These are phyloP conservation scores for Phytophthora syringae DNA, from an alignment of 352 stramenopile species.

Conservation along the genomic window DNA sequence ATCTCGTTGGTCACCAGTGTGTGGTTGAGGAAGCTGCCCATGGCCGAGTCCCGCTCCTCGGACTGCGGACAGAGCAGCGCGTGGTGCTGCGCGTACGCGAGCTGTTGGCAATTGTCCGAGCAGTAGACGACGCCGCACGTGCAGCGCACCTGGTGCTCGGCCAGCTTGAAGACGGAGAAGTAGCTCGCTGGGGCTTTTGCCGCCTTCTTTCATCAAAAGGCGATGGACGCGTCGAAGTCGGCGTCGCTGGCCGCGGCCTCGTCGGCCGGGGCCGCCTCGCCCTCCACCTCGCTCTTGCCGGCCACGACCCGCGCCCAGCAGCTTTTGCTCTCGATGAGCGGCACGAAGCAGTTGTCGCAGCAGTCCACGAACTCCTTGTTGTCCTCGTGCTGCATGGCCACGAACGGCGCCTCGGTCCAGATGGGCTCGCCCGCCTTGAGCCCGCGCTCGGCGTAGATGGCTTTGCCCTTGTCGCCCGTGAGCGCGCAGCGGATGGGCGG, in stretches of 20 bases:
- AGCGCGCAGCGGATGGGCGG: constrained; percentile 64
- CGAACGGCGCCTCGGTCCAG: constrained; percentile 73
- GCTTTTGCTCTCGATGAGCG: constrained; percentile 67
- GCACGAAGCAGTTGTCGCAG: constrained; percentile 84
- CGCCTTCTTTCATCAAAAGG: constrained; percentile 72
- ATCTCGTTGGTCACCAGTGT: constrained; percentile 93
- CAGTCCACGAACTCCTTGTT: constrained; percentile 83
- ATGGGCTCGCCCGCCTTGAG: constrained; percentile 73
- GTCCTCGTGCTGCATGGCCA: constrained; percentile 75
- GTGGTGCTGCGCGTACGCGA: constrained; percentile 80
- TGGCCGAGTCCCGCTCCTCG: constrained; percentile 54
- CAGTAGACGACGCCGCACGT: constrained; percentile 88
- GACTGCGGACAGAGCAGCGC: constrained; percentile 71
- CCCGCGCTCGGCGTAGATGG: constrained; percentile 62
- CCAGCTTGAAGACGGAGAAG: constrained; percentile 70
- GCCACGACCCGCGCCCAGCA: constrained; percentile 64
- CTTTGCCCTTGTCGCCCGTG: constrained; percentile 70
- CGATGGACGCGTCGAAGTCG: constrained; percentile 66
- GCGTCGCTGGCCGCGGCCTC: constrained; percentile 45
- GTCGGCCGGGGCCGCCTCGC: constrained; percentile 50
- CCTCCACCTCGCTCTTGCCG: constrained; percentile 45
- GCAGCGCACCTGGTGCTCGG: constrained; percentile 62
- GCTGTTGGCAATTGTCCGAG: constrained; percentile 72
- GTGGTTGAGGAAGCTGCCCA: constrained; percentile 84
- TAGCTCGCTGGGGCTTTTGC: constrained; percentile 71